Base-by-base conservation (phyloP, 306 rosid species). In the Cicer arietinum region DNA sequence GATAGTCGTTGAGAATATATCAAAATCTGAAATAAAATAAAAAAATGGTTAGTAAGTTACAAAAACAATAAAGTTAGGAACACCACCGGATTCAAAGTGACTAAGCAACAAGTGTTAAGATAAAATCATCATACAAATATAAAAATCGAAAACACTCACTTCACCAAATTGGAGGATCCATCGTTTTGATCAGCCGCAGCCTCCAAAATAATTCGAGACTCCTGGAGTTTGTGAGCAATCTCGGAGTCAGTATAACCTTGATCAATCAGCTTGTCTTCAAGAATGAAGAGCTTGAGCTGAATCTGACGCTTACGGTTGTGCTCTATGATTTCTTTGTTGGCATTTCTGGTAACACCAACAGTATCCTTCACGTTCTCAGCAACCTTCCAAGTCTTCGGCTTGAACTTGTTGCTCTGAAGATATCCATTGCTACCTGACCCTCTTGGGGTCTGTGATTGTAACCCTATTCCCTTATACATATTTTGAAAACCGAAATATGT, bases 361-460 rank as follows among this genome's bases (percentile, higher is more conserved):
- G 22, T 20, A 20, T 1, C 22, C 16, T 78, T 84, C 3, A 85
- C 65, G 54, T 68, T 87, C 10, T 82, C 96, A n/a, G 93, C 54
- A 78, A 85, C 86, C 79, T 83, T 95, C 6, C 89, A 88, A 56
- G 81, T 63, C 78, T 79, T 94, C 0, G 91, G 82, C 81, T 50
- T 90, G 82, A 95, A 95, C 81, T 90, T 95, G 90, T 92, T 95
- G 47, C 89, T 75, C 75, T 95, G 99, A 61, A 92, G 86, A 58
- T 95, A 86, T 1, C 99, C 98, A 79, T 95, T 95, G 7, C 98
- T 95, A 7, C 99, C 99, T 0, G 99, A 95, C 16, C 99, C 99
- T 78, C 98, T 85, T 12, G 98, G 92, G 51, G 98, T 95, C 45
- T 89, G 92, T n/a, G n/a, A n/a, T n/a, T n/a, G n/a, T 71, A 95